Base-by-base conservation (phyloP, 352 stramenopile species). In the Globisporangium nodosum region DNA sequence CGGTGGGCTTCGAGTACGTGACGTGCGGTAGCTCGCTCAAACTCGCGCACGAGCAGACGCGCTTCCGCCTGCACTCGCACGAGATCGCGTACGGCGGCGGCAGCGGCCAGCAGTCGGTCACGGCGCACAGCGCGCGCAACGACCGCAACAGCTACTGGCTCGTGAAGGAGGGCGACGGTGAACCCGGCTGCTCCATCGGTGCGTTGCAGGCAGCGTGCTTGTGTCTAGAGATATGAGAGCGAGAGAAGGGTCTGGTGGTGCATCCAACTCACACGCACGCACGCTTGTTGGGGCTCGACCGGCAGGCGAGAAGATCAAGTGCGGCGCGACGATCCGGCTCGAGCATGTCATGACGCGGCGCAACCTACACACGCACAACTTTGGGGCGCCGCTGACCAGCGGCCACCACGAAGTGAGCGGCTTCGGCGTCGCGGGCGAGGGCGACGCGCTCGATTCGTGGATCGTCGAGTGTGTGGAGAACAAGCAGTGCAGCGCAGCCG, bases 121-220 rank as follows among this genome's bases (percentile, higher is more conserved):
- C 85, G 11, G 67, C 82, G 27, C 73, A 89, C 63, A 63, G 69
- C 39, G 68, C 82, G 35, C 74, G 81, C 40, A 90, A 92, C 49
- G 85, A 94, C 54, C 77, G 82, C 56, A 94, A 92, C 70, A 91
- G 85, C 66, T 90, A 91, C 60, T 94, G 85, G 85, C 71, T 94
- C 56, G 78, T 94, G 45, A 94, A 93, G 60, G 83, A 93, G 54
- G 83, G 64, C 40, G 80, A 93, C 54, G 60, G 64, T 7, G 70
- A 67, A 24, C 33, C 60, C 2, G 74, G 70, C 20, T 93, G 81
- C 54, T 58, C 30, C 9, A 64, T 81, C 30, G 71, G 66, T 72
- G 48, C 30, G 61, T 49, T 13, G 21, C 11, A 21, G 12, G 9
- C 30, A 31, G 16, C 8, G 47, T 49, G 0, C 11, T 54, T 27